Evolutionary conservation across 306 rosid species (phyloP), one percentile per base, ranked within the genome.

Genomic region (Inga laurina): DNA sequence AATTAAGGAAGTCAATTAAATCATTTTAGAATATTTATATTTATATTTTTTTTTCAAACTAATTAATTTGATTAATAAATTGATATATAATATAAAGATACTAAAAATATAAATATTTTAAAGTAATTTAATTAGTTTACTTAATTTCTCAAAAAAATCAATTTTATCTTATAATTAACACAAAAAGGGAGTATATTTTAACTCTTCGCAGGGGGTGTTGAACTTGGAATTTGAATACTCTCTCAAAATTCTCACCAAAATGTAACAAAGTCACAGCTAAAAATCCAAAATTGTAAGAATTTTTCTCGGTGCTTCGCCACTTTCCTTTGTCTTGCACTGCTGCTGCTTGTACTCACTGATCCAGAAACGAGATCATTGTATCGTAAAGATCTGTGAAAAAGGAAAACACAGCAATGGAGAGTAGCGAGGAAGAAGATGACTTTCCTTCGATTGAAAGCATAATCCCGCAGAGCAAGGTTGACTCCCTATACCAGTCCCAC

Each of bases 341-440:
- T 15, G 51, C 57, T 13, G 76, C 59, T 45, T 4, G 10, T 71
- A 2, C 59, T 45, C 39, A 24, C 39, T 49, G 59, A 72, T 39
- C 16, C n/a, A 10, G 3, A 46, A 72, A 24, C 54, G 54, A 68
- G 34, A 10, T 21, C 16, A 44, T n/a, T n/a, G 22, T n/a, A 22
- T 44, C 57, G 41, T 44, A 4, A 22, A 21, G 61, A 74, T 51
- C 57, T 19, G 14, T 49, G 72, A 49, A 49, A n/a, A 73, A 0
- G 24, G 14, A n/a, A 18, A 64, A 9, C 57, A 59, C 4, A 70
- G 72, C 19, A 74, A 92, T 96, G 99, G 99, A 96, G 93, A 94
- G 99, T 82, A 93, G 98, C 68, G 99, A 93, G 87, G 99, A 96
- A 85, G 99, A 96, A 37, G 99, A 96, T 18, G 99, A 96, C 43